Conservation (phyloP, 1,284 basidiomycete species). For the Leccinum variabile region DNA sequence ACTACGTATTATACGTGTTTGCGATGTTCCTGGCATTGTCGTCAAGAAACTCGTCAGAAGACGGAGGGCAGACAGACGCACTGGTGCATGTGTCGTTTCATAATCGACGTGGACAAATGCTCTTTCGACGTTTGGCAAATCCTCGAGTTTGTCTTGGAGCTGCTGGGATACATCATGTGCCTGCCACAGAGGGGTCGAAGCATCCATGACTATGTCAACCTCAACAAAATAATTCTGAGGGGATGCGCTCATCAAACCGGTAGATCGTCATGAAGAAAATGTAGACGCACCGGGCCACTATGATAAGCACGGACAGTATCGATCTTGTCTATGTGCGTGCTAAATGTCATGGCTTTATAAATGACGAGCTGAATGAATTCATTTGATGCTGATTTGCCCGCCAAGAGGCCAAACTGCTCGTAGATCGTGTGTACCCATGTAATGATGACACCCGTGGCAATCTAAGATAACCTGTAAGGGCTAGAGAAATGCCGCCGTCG, state of each 20-base stretch:
- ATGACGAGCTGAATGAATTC: slow-evolving; percentile 90
- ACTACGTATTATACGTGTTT: slow-evolving; percentile 21
- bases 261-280: not conserved
- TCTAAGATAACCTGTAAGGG: slow-evolving; percentile 40
- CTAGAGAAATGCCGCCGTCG: slow-evolving; percentile 1
- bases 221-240: slow-evolving; percentile 86
- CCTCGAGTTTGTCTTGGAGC: slow-evolving; percentile 92
- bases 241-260: not conserved
- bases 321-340: slow-evolving; percentile 79
- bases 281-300: slow-evolving; percentile 60
- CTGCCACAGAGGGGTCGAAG: slow-evolving; percentile 85
- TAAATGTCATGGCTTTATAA: slow-evolving; percentile 92
- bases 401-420: slow-evolving; percentile 82
- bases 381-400: slow-evolving; percentile 87
- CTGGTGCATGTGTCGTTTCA: slow-evolving; percentile 84
- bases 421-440: slow-evolving; percentile 81
- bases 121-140: slow-evolving; percentile 86
- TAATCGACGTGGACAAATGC: slow-evolving; percentile 95
- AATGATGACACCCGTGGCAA: slow-evolving; percentile 78
- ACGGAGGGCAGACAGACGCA: slow-evolving; percentile 35
- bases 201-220: slow-evolving; percentile 92
- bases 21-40: slow-evolving; percentile 33
- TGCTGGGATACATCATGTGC: slow-evolving; percentile 92
- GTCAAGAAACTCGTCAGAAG: not conserved
- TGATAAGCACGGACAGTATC: slow-evolving; percentile 91